Conservation (phyloP, 441 rosid species). For the Gossypium lobatum region DNA sequence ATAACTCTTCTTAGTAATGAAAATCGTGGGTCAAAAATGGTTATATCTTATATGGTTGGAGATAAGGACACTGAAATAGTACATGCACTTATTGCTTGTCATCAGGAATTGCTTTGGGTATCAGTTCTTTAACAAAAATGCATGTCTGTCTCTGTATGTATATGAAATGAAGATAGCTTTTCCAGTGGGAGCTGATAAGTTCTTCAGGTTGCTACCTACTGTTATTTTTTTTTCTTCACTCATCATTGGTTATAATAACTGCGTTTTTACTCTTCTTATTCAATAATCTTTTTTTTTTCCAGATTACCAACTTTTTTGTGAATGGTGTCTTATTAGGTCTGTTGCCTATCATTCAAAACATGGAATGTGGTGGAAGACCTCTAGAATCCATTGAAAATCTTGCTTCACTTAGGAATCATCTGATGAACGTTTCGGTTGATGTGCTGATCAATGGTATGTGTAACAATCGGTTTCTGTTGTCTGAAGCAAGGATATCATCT, state of each 20-base stretch:
- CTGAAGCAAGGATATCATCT: neutral
- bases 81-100: neutral
- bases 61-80: neutral
- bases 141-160: neutral
- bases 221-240: neutral
- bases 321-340: slow-evolving; percentile 51
- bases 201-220: neutral
- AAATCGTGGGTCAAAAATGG: neutral
- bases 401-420: slow-evolving; percentile 36
- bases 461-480: slow-evolving; percentile 5
- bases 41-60: neutral
- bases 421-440: slow-evolving; percentile 45
- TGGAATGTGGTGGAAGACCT: slow-evolving; percentile 52
- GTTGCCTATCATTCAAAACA: slow-evolving; percentile 75
- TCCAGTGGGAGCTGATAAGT: neutral
- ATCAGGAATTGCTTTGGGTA: neutral
- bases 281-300: neutral
- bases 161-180: neutral
- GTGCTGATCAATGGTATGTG: slow-evolving; percentile 60
- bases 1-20: neutral
- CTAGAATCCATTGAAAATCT: slow-evolving; percentile 44
- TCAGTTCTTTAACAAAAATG: neutral
- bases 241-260: neutral
- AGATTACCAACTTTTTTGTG: neutral
- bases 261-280: neutral